Conservation (phyloP, 169 alveolate genomes). For the Plasmodium falciparum region DNA sequence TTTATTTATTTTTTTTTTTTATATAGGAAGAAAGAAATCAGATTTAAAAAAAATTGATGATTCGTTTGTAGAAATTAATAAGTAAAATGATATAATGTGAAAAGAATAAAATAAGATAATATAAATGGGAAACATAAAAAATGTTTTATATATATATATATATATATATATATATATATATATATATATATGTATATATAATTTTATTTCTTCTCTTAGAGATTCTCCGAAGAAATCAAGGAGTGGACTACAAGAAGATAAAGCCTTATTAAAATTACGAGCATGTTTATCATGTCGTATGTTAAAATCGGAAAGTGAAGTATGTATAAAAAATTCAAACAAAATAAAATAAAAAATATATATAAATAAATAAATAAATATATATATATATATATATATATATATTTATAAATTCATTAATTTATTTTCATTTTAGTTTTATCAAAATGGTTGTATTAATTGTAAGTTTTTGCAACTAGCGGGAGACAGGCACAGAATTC, state of each 20-base stretch:
- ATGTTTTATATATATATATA: not conserved
- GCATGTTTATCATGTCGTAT: slow-evolving; percentile 91
- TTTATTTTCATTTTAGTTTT: slow-evolving; percentile 81
- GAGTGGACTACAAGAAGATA: slow-evolving; percentile 29
- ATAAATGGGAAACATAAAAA: not conserved
- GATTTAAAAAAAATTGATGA: slow-evolving; percentile 67
- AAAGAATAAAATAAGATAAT: not conserved
- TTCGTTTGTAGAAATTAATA: slow-evolving; percentile 22
- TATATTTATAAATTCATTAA: not conserved
- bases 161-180: not conserved
- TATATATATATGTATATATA: not conserved
- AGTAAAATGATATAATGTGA: not conserved
- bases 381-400: not conserved
- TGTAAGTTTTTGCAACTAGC: slow-evolving; percentile 90
- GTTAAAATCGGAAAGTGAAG: slow-evolving; percentile 89
- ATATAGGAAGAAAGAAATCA: slow-evolving; percentile 49
- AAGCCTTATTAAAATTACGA: slow-evolving; percentile 80
- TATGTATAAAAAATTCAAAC: not conserved
- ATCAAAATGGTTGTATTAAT: slow-evolving; percentile 92
- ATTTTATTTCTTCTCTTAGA: not conserved
- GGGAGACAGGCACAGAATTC: slow-evolving; percentile 89
- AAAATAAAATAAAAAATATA: not conserved
- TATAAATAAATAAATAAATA: not conserved
- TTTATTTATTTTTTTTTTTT: not conserved
- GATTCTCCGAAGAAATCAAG: slow-evolving; percentile 39